Percentiles rank a stretch among this genome's conserved stretches.
Evolutionary conservation across 2,329 filamentous ascomycete species (phyloP).

Genomic region (Alternaria sp.): DNA sequence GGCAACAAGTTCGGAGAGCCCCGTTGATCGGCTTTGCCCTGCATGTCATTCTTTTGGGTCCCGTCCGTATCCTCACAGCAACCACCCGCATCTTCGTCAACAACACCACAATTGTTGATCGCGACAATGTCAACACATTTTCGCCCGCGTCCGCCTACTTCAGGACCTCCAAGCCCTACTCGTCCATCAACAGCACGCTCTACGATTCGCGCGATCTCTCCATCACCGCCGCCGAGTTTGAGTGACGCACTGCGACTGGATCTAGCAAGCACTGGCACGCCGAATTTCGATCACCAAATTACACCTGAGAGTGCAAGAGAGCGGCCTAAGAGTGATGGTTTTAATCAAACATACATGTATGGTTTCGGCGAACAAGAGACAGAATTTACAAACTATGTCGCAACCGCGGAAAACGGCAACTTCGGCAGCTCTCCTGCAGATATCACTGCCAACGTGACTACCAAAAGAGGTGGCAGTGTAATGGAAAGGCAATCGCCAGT

Average conservation of each 20-base stretch:
- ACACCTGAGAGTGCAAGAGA: background rate
- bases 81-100: background rate
- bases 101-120: background rate
- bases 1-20: background rate
- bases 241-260: slow-evolving; percentile 15
- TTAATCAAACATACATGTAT: background rate
- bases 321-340: slow-evolving; percentile 2
- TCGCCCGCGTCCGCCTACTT: slow-evolving; percentile 21
- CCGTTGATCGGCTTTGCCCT: slow-evolving; percentile 5
- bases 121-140: slow-evolving; percentile 13
- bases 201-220: slow-evolving; percentile 41
- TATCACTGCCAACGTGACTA: background rate
- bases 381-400: background rate
- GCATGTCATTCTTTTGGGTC: background rate
- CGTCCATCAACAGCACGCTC: slow-evolving; percentile 34
- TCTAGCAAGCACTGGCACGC: slow-evolving; percentile 8
- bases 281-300: background rate
- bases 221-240: slow-evolving; percentile 33
- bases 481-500: slow-evolving; percentile 10
- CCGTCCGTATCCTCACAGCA: background rate
- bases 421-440: background rate
- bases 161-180: slow-evolving; percentile 22
- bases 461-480: slow-evolving; percentile 9
- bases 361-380: background rate
- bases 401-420: background rate